Base-by-base conservation (phyloP, 2,329 filamentous ascomycete species). In the Colletotrichum caudatum region DNA sequence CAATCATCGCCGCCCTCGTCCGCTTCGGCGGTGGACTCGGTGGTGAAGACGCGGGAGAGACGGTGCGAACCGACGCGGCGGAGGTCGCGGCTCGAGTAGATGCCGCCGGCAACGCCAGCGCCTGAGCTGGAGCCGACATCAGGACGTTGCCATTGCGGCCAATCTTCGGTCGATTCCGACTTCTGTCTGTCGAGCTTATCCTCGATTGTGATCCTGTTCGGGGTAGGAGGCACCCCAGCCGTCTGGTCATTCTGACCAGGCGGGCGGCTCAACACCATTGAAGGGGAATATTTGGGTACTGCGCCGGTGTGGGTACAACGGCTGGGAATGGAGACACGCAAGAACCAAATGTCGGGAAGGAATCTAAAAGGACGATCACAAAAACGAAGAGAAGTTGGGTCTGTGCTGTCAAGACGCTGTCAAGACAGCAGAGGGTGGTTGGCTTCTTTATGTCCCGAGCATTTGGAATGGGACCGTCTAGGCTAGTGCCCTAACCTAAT, bases 1-100 rank as follows among this genome's bases (percentile, higher is more conserved):
- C 79, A 80, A 9, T 79, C 78, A 16, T 77, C 76, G 5, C 78
- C 78, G 7, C 39, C 23, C 41, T 77, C 78, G 2, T 80, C 78
- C 26, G 74, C 74, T 46, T 79, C 78, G 12, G 65, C 71, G 23
- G 75, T 62, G 6, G 76, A 75, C 18, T 78, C 78, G 39, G 73
- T 64, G 1, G 74, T 75, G 1, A 76, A 71, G 1, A 66, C 69
- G 60, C 74, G 77, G 51, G 76, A 79, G 60, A 71, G 59, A 51
- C 74, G 73, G 33, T 74, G 72, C 39, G 74, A 66, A 16, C 72
- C 64, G 16, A 65, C 71, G 57, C 76, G 75, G 26, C 35, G 50
- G 23, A 73, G 56, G 29, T 72, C 66, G 7, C 73, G 71, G 39
- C 71, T 69, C 14, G 62, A 78, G 70, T 75, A 79, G 26, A 77